phyloP scores from a whole-genome alignment of 768 basidiomycete species.

The Dentipellis fragilis region DNA sequence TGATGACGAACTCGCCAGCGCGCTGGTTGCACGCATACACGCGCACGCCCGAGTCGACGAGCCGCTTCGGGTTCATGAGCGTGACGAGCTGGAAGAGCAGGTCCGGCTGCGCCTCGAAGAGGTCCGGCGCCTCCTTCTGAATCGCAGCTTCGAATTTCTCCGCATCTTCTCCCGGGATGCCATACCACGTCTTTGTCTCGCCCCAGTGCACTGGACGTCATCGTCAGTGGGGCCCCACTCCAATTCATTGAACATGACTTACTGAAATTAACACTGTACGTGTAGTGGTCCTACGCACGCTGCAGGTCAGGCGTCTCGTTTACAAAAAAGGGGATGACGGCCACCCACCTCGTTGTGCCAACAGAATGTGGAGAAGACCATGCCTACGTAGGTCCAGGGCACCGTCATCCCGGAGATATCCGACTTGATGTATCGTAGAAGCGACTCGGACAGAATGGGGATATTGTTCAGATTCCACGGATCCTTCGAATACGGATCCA shows the following conservation, averaged over 20 bases:
- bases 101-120: constrained; percentile 96
- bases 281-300: constrained; percentile 79
- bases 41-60: constrained; percentile 81
- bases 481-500: constrained; percentile 79
- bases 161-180: constrained; percentile 90
- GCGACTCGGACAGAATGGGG: constrained; percentile 84
- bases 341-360: constrained; percentile 90
- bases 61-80: constrained; percentile 87
- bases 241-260: constrained; percentile 25
- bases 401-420: constrained; percentile 99
- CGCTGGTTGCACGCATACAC: constrained; percentile 95
- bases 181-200: constrained; percentile 99
- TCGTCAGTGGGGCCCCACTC: no score
- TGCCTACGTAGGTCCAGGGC: constrained; percentile 98
- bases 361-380: constrained; percentile 98
- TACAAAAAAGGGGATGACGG: constrained; percentile 9
- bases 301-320: neutral
- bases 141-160: constrained; percentile 96
- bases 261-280: constrained; percentile 94
- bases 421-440: constrained; percentile 94
- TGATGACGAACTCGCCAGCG: constrained; percentile 95
- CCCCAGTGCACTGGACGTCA: constrained; percentile 84
- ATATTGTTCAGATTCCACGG: constrained; percentile 98
- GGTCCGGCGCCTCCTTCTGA: constrained; percentile 88
- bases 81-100: constrained; percentile 96